A percentile compares a stretch with the other conserved stretches of the same genome.
phyloP scores from a whole-genome alignment of 1,284 basidiomycete species.

The Pulveroboletus sp. region DNA sequence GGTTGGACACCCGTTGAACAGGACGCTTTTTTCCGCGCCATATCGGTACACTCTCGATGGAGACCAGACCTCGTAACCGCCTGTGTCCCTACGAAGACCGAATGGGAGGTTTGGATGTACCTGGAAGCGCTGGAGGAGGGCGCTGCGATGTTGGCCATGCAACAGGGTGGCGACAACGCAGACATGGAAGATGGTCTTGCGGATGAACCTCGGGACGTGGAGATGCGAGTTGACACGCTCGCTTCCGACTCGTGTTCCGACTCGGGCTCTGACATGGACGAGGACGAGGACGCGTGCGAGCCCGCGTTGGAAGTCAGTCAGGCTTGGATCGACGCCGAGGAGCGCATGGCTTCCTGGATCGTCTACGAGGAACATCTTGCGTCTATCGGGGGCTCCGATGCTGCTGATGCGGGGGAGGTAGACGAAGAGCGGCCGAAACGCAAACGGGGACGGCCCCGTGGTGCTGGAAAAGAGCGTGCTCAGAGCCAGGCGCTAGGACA shows the following conservation, averaged over 20 bases:
- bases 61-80: constrained; percentile 38
- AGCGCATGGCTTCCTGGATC: constrained; percentile 49
- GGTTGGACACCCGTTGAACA: constrained; percentile 71
- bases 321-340: constrained; percentile 62
- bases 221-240: background rate
- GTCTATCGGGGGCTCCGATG: constrained; percentile 1
- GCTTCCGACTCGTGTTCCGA: background rate
- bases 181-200: background rate
- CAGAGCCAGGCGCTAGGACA: background rate
- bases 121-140: constrained; percentile 34
- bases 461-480: constrained; percentile 13
- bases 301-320: constrained; percentile 60
- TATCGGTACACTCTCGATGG: constrained; percentile 35
- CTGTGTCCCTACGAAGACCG: constrained; percentile 29
- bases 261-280: constrained; percentile 2
- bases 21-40: constrained; percentile 62
- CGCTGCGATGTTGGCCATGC: constrained; percentile 8
- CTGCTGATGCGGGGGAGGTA: constrained; percentile 5
- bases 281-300: constrained; percentile 23
- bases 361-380: constrained; percentile 37
- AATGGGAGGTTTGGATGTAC: constrained; percentile 36
- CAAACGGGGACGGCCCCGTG: constrained; percentile 15
- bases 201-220: background rate
- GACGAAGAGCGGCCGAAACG: constrained; percentile 9
- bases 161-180: background rate